Evolutionary conservation across 495 filamentous ascomycete genomes (phyloP), one percentile per base, ranked within the genome.

Genomic region (Hypoxylon perforatum): DNA sequence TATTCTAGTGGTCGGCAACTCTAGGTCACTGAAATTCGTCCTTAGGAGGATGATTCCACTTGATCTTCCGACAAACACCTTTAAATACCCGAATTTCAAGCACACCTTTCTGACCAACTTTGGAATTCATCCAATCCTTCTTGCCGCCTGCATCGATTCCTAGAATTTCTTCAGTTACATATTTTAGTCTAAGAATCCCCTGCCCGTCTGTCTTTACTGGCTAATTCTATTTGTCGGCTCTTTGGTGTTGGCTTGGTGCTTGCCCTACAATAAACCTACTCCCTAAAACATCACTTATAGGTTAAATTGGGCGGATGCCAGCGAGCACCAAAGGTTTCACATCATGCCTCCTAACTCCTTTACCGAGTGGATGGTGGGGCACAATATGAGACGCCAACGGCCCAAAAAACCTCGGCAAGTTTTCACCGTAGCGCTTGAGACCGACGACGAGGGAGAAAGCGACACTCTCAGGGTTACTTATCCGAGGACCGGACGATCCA

Each of bases 351-450:
- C 75, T 17, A 36, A 67, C 46, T 75, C 71, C 14, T 57, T 75
- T 21, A 28, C n/a, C 33, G 79, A 82, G 63, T 82, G 80, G 80
- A 68, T 80, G 50, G 52, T 79, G 1, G 79, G 79, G 28, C 75
- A 74, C 38, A 80, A 78, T 21, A 30, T 77, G 28, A 41, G 57
- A 4, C 59, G 28, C 0, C 23, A 39, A 14, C 7, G n/a, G 9
- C 56, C 45, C 18, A 66, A 53, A 15, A 74, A 69, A 53, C 46
- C 65, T 25, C 12, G 65, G 3, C 48, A 46, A 17, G 64, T 78
- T 18, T 60, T 77, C 38, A 63, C 61, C 7, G 36, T 79, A 14
- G 72, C 76, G 23, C 39, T 82, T 6, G 49, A 73, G 12, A 79
- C 79, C 9, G 76, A 82, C 49, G 77, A 81, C 30, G 74, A 77